phyloP scores from a whole-genome alignment of 305 asterid genomes.

The Ilex paraguariensis region DNA sequence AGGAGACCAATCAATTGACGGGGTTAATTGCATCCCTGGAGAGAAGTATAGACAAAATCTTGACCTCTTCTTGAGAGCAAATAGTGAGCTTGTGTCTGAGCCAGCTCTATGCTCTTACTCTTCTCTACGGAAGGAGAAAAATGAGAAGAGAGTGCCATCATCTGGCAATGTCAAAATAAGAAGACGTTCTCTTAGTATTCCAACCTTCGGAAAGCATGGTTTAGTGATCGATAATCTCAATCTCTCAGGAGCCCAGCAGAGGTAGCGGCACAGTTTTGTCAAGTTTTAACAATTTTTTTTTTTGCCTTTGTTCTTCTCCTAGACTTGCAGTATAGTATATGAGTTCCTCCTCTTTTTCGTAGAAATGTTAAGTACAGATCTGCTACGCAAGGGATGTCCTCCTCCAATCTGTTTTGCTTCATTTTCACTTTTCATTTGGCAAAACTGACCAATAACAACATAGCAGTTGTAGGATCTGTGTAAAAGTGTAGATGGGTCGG shows the following conservation, averaged over 20 bases:
- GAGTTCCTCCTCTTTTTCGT: too few relatives aligned
- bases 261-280: constrained; percentile 1
- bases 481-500: too few relatives aligned
- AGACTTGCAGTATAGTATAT: too few relatives aligned
- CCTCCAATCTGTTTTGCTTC: too few relatives aligned
- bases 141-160: constrained; percentile 24
- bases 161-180: constrained; percentile 24
- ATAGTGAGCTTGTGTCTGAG: constrained; percentile 15
- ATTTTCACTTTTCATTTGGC: too few relatives aligned
- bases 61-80: constrained; percentile 19
- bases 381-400: too few relatives aligned
- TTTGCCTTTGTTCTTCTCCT: too few relatives aligned
- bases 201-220: constrained; percentile 22
- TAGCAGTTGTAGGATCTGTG: too few relatives aligned
- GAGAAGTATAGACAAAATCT: constrained; percentile 26
- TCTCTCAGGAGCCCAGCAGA: constrained; percentile 10
- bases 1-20: constrained; percentile 21
- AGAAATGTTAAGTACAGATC: too few relatives aligned
- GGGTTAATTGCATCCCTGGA: constrained; percentile 17
- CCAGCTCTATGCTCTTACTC: constrained; percentile 14
- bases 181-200: constrained; percentile 37
- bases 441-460: too few relatives aligned
- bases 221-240: constrained; percentile 16
- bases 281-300: too few relatives aligned
- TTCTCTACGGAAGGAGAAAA: constrained; percentile 22